phyloP scores from a whole-genome alignment of 108 stramenopile species.

The Chaetoceros tenuissimus region DNA sequence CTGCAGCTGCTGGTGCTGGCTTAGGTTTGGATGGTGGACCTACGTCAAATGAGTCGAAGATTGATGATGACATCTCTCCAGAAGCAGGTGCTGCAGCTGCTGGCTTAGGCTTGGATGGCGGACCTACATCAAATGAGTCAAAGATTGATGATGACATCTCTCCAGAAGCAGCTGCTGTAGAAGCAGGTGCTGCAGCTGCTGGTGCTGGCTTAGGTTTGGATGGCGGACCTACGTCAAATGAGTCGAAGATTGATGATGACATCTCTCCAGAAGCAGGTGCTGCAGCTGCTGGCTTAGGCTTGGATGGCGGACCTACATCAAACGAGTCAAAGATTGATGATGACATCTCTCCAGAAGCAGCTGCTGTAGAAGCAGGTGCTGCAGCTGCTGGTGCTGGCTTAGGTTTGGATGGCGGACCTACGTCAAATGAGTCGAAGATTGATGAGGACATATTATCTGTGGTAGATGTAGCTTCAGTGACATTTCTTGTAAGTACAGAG shows the following conservation, averaged over 20 bases:
- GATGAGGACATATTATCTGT: conserved; percentile 10
- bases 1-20: conserved; percentile 4
- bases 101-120: conserved; percentile 4
- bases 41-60: conserved; percentile 34
- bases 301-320: conserved; percentile 18
- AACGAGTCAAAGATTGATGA: conserved; percentile 59
- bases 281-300: conserved; percentile 2
- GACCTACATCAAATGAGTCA: conserved; percentile 30
- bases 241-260: conserved; percentile 32
- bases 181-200: too few relatives aligned
- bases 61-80: conserved; percentile 27
- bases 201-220: conserved; percentile 14
- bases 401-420: conserved; percentile 12
- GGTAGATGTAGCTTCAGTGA: too few relatives aligned
- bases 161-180: background rate
- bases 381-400: conserved; percentile 7
- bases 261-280: conserved; percentile 7
- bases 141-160: conserved; percentile 38
- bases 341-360: conserved; percentile 1
- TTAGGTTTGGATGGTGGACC: conserved; percentile 20
- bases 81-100: background rate
- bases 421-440: conserved; percentile 29
- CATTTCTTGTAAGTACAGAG: too few relatives aligned
- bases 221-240: conserved; percentile 27
- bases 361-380: background rate